These are phyloP conservation scores for Trametes meyenii DNA, from an alignment of 768 basidiomycete species.

Conservation along the genomic window DNA sequence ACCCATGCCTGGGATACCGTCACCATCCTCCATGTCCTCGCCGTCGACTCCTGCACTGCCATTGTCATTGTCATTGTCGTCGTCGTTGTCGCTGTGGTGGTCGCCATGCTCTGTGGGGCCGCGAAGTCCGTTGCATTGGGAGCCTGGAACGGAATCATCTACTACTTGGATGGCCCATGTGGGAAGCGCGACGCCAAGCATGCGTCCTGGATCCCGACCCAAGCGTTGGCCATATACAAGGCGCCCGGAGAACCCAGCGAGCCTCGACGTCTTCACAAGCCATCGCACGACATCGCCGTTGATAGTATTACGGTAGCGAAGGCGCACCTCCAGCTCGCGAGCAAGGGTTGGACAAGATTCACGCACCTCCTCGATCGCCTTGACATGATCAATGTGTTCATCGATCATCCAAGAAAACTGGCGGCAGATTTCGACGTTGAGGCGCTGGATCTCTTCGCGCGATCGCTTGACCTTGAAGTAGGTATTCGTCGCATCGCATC, in stretches of 20 bases:
- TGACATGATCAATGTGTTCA: constrained; percentile 26
- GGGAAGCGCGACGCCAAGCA: not conserved
- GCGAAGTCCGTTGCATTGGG: no score
- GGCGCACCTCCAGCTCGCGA: constrained; percentile 4
- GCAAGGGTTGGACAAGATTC: constrained; percentile 12
- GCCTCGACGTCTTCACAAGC: not conserved
- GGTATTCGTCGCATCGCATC: constrained; percentile 34
- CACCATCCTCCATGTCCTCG: not conserved
- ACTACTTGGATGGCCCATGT: not conserved
- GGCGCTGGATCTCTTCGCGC: constrained; percentile 34
- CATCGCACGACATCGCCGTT: constrained; percentile 4
- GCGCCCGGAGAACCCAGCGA: constrained; percentile 6
- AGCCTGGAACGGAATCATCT: no score
- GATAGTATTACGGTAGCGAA: not conserved
- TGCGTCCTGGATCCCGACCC: not conserved
- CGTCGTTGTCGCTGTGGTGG: not conserved
- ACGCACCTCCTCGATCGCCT: not conserved
- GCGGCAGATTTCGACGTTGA: constrained; percentile 38
- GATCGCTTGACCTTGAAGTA: constrained; percentile 36
- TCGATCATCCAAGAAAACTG: constrained; percentile 32
- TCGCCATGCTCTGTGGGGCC: not conserved
- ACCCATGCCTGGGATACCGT: not conserved
- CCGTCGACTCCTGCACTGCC: no score
- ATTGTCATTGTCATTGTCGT: not conserved
- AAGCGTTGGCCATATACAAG: not conserved